Conservation (phyloP, 202 grass and related monocot species). For the Zoysia matrella region DNA sequence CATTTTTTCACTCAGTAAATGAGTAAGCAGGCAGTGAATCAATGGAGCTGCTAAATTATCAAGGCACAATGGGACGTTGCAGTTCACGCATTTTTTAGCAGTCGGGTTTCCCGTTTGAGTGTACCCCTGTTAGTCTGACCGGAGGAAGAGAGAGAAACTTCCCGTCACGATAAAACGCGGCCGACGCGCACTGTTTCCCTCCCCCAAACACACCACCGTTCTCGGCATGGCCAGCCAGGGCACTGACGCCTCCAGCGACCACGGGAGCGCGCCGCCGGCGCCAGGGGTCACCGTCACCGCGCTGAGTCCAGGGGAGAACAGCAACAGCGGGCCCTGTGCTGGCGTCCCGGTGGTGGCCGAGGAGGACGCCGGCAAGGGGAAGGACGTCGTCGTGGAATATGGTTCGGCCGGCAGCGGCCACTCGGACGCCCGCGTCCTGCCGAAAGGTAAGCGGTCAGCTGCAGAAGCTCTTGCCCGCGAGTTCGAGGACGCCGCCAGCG, state of each 20-base stretch:
- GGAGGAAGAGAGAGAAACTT: neutral
- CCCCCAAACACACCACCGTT: constrained; percentile 1
- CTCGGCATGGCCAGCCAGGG: neutral
- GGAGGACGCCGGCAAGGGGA: neutral
- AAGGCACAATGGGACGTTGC: neutral
- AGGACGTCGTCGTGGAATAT: neutral
- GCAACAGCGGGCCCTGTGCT: neutral
- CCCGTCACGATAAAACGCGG: neutral
- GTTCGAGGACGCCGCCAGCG: neutral
- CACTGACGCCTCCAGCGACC: neutral
- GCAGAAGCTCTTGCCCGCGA: neutral
- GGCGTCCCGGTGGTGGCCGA: neutral
- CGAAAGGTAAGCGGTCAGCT: constrained; percentile 16
- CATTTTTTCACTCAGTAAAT: no score
- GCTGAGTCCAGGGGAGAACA: constrained; percentile 3
- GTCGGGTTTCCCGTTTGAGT: neutral
- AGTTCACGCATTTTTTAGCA: neutral
- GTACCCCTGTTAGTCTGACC: neutral
- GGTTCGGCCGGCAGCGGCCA: neutral
- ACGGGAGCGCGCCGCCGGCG: neutral
- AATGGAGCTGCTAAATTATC: no score
- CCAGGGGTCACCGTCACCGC: neutral
- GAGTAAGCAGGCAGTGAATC: no score
- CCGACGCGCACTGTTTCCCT: neutral
- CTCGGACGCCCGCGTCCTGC: neutral